Evolutionary conservation across 2,329 filamentous ascomycete species (phyloP).

Genomic region (Sphaerostilbella broomeana): DNA sequence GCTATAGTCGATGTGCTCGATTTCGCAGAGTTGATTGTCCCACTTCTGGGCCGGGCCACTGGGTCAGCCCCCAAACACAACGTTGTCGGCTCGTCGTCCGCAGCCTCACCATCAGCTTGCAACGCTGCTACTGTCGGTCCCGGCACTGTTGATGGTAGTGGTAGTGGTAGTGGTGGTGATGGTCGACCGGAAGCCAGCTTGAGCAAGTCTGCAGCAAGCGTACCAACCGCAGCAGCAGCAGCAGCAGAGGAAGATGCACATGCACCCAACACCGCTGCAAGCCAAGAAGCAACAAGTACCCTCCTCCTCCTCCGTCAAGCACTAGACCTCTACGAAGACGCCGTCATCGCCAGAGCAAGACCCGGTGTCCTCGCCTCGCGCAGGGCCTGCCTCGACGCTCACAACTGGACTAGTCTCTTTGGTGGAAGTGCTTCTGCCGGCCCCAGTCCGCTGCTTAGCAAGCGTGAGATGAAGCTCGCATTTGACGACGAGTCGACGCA

Average conservation of each 20-base stretch:
- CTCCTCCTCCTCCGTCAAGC: background rate
- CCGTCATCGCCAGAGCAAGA: slow-evolving; percentile 35
- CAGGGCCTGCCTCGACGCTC: slow-evolving; percentile 48
- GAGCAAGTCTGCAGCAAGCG: slow-evolving; percentile 36
- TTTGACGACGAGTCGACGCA: slow-evolving; percentile 22
- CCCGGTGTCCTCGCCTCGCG: slow-evolving; percentile 44
- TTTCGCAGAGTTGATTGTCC: slow-evolving; percentile 30
- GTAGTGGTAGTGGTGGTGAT: no score
- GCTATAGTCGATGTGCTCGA: slow-evolving; percentile 46
- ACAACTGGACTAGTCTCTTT: slow-evolving; percentile 40
- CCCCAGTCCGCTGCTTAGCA: slow-evolving; percentile 33
- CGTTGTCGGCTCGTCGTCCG: no score
- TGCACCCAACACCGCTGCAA: slow-evolving; percentile 37
- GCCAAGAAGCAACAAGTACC: background rate
- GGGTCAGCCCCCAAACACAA: background rate
- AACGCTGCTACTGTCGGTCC: no score
- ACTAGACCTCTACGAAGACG: slow-evolving; percentile 25
- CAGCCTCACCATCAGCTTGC: slow-evolving; percentile 9
- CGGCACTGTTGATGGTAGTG: no score
- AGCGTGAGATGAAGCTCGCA: slow-evolving; percentile 29
- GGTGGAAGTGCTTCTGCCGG: slow-evolving; percentile 11
- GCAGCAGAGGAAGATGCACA: slow-evolving; percentile 50
- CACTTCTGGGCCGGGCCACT: slow-evolving; percentile 14
- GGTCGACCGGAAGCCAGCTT: slow-evolving; percentile 40
- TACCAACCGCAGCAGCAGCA: slow-evolving; percentile 44